Evolutionary conservation across 139 green algal genomes (phyloP).

Genomic region (Coelastrella sp.): DNA sequence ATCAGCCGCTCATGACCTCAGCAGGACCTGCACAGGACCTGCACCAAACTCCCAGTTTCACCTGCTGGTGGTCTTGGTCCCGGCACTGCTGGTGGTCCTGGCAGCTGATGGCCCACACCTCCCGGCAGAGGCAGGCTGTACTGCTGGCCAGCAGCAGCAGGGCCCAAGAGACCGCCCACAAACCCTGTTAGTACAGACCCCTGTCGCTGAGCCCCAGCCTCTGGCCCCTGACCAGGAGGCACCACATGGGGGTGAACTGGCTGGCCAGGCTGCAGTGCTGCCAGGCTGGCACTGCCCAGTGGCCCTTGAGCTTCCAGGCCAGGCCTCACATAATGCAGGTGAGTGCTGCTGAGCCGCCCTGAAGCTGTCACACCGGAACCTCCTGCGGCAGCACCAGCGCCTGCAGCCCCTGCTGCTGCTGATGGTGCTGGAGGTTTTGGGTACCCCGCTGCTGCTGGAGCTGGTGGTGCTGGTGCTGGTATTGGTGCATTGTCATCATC

Average conservation of each 20-base stretch:
- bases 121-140: constrained; percentile 27
- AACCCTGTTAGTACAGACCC: not conserved
- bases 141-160: constrained; percentile 1
- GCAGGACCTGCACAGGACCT: not conserved
- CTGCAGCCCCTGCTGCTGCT: not conserved
- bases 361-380: not conserved
- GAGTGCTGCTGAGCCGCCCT: constrained; percentile 13
- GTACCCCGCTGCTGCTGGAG: constrained; percentile 19
- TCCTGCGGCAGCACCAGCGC: not conserved
- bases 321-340: constrained; percentile 44
- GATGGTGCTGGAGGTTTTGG: not conserved
- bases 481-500: constrained; percentile 31
- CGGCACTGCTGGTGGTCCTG: not conserved
- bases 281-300: not conserved
- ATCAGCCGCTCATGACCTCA: too few relatives aligned
- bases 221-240: not conserved
- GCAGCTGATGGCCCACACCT: constrained; percentile 13
- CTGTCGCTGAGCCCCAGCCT: constrained; percentile 4
- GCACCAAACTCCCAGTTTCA: not conserved
- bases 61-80: constrained; percentile 18
- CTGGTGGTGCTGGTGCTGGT: constrained; percentile 35
- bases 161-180: not conserved
- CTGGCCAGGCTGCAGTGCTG: not conserved
- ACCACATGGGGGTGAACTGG: not conserved
- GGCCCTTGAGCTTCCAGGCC: constrained; percentile 10